Evolutionary conservation across 1,284 basidiomycete species (phyloP).

Genomic region (Amanita bisporigera): DNA sequence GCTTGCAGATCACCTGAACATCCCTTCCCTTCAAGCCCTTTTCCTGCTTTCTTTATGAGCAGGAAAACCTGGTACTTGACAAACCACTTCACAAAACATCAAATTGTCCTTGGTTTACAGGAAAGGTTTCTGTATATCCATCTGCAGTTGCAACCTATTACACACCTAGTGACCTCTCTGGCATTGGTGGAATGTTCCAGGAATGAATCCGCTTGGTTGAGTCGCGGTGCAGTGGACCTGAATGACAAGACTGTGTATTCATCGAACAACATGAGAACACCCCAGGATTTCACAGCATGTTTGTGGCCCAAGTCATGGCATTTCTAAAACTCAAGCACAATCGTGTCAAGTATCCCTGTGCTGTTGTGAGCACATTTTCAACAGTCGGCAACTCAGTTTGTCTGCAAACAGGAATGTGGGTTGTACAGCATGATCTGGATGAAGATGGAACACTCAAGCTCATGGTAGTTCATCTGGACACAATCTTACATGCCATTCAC

Average conservation of each 20-base stretch:
- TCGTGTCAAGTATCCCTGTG: neutral
- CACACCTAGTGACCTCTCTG: constrained; percentile 4
- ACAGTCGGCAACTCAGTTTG: neutral
- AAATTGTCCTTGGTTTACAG: neutral
- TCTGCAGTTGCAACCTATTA: neutral
- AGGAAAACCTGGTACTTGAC: neutral
- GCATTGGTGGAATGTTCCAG: neutral
- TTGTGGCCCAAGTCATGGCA: neutral
- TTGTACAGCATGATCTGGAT: neutral
- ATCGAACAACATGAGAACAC: neutral
- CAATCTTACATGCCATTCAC: neutral
- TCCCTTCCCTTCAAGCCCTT: too few species aligned
- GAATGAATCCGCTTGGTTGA: neutral
- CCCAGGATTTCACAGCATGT: neutral
- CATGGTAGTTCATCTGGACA: neutral
- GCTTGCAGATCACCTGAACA: too few species aligned
- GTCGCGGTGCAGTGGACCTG: neutral
- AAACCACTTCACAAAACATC: neutral
- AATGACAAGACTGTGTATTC: neutral
- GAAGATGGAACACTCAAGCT: neutral
- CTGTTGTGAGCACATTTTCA: neutral
- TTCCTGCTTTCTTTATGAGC: neutral
- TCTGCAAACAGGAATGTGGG: too few species aligned
- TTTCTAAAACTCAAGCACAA: neutral
- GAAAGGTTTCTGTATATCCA: neutral